These are phyloP conservation scores for Chalciporus piperatus DNA, from an alignment of 768 basidiomycete species.

Conservation along the genomic window DNA sequence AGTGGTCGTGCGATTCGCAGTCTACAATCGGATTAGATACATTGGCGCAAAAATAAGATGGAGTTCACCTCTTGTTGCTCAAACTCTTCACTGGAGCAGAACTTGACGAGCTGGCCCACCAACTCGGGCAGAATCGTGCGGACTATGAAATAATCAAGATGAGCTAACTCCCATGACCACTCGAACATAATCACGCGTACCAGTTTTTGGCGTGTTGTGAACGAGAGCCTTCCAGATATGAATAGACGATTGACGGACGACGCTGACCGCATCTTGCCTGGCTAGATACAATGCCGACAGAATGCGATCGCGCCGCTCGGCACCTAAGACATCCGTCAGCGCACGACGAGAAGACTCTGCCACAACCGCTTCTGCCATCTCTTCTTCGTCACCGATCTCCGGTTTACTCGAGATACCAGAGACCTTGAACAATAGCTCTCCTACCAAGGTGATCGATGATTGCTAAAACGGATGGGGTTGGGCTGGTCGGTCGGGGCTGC, in stretches of 20 bases:
- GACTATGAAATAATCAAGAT: conserved; percentile 41
- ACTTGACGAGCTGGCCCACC: conserved; percentile 67
- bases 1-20: conserved; percentile 79
- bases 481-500: too few species aligned
- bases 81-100: conserved; percentile 74
- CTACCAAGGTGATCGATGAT: conserved; percentile 94
- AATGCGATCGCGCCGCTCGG: conserved; percentile 86
- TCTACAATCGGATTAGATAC: conserved; percentile 45
- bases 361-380: conserved; percentile 55
- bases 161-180: not conserved
- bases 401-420: conserved; percentile 92
- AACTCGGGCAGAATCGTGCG: conserved; percentile 90
- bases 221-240: conserved; percentile 99
- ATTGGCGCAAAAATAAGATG: not conserved
- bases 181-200: conserved; percentile 39
- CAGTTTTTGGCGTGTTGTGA: conserved; percentile 88
- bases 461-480: conserved; percentile 45
- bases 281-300: conserved; percentile 89
- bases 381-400: conserved; percentile 71
- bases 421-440: conserved; percentile 94
- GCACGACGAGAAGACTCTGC: conserved; percentile 83
- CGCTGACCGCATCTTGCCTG: conserved; percentile 86
- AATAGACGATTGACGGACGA: conserved; percentile 86
- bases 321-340: conserved; percentile 83
- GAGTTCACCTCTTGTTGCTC: conserved; percentile 84